Conservation (phyloP, 1,139 yeast species). For the Tardiomyces digboiensis region DNA sequence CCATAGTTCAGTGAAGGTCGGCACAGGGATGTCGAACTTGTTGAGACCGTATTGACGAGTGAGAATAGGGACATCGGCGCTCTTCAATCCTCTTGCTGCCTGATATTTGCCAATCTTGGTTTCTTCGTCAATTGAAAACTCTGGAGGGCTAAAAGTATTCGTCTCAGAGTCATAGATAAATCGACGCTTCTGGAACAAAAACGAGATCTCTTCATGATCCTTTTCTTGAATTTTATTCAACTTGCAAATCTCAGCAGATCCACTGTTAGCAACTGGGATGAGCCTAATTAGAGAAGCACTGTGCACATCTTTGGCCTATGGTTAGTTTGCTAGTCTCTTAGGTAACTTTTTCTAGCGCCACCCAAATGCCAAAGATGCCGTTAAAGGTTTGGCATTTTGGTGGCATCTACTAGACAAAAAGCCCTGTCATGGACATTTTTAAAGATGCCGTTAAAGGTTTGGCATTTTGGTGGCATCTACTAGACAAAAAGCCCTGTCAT, state of each 20-base stretch:
- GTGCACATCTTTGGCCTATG: slow-evolving; percentile 34
- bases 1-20: slow-evolving; percentile 82
- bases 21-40: slow-evolving; percentile 90
- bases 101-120: slow-evolving; percentile 57
- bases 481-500: too few species aligned
- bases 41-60: slow-evolving; percentile 63
- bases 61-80: slow-evolving; percentile 26
- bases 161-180: slow-evolving; percentile 56
- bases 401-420: too few species aligned
- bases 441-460: too few species aligned
- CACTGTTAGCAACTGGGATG: slow-evolving; percentile 77
- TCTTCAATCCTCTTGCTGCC: slow-evolving; percentile 46
- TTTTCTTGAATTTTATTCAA: slow-evolving; percentile 51
- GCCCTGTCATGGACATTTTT: too few species aligned
- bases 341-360: too few species aligned
- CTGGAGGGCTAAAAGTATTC: slow-evolving; percentile 68
- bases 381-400: too few species aligned
- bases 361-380: too few species aligned
- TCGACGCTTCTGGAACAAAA: slow-evolving; percentile 87
- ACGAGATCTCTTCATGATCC: slow-evolving; percentile 56
- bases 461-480: too few species aligned
- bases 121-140: slow-evolving; percentile 56
- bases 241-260: slow-evolving; percentile 70
- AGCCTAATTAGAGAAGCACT: slow-evolving; percentile 68
- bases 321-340: too few species aligned